Evolutionary conservation across 176 grass and related monocot species (phyloP).

Genomic region (Carex littledalei): DNA sequence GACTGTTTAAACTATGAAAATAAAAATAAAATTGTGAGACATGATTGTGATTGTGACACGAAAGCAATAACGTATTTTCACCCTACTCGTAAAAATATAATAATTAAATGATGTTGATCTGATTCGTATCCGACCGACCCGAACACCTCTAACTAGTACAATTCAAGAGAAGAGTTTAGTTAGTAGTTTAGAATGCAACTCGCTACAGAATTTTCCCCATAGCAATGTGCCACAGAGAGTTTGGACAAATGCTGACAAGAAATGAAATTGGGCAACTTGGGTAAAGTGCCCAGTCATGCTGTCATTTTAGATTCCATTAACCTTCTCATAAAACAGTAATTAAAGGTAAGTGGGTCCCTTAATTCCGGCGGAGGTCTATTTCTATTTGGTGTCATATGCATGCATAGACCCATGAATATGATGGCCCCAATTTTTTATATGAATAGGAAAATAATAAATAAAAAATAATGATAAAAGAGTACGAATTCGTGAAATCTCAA

Average conservation of each 20-base stretch:
- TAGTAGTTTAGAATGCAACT: background rate
- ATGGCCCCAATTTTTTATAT: background rate
- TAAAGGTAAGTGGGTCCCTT: background rate
- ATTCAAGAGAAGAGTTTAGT: no score
- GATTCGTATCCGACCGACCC: no score
- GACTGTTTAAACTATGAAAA: no score
- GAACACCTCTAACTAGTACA: no score
- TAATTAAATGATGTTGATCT: no score
- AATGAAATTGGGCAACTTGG: background rate
- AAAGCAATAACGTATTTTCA: no score
- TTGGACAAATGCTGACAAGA: background rate
- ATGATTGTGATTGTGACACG: no score
- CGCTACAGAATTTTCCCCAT: background rate
- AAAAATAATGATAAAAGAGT: no score
- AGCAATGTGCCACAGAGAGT: background rate
- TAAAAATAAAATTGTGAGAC: no score
- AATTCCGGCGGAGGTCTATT: background rate
- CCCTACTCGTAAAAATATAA: no score
- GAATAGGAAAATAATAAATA: no score
- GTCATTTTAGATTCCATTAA: slow-evolving; percentile 30
- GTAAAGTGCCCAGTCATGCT: background rate
- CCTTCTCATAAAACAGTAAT: background rate
- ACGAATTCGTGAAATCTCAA: no score
- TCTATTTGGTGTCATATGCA: background rate
- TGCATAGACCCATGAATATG: background rate